phyloP scores from a whole-genome alignment of 164 flowering plant species.

The Stephania yunnanensis region DNA sequence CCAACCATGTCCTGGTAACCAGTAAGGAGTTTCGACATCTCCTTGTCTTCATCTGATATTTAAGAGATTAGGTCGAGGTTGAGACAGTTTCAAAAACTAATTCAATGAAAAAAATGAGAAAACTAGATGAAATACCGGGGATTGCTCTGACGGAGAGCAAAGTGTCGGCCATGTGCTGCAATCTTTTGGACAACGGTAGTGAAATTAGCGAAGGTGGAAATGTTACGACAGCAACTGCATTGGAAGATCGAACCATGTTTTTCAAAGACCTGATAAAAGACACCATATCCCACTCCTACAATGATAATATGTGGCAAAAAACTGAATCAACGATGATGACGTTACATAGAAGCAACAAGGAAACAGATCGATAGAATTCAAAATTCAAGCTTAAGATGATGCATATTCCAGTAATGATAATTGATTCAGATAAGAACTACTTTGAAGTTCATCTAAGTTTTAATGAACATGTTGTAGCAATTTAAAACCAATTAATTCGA shows the following conservation, averaged over 20 bases:
- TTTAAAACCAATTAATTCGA: background rate
- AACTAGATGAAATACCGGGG: constrained; percentile 43
- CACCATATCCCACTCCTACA: constrained; percentile 93
- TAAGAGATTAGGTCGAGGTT: background rate
- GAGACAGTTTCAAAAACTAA: background rate
- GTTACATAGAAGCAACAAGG: background rate
- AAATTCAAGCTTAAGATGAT: background rate
- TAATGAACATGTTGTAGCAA: background rate
- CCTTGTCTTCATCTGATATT: constrained; percentile 80
- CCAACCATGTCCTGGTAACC: constrained; percentile 97
- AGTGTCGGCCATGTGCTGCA: constrained; percentile 98
- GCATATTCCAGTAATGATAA: background rate
- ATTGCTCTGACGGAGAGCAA: constrained; percentile 82
- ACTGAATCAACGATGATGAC: background rate
- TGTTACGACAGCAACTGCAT: constrained; percentile 80
- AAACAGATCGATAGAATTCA: background rate
- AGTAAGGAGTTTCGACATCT: constrained; percentile 76
- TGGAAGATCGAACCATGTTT: constrained; percentile 55
- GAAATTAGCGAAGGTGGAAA: constrained; percentile 82
- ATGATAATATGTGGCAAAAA: background rate
- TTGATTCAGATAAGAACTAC: background rate
- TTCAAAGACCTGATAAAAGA: constrained; percentile 75
- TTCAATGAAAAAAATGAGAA: background rate
- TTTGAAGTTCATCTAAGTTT: background rate
- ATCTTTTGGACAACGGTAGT: constrained; percentile 63